Conservation (phyloP, 2,329 filamentous ascomycete genomes). For the Pseudocercospora fijiensis region DNA sequence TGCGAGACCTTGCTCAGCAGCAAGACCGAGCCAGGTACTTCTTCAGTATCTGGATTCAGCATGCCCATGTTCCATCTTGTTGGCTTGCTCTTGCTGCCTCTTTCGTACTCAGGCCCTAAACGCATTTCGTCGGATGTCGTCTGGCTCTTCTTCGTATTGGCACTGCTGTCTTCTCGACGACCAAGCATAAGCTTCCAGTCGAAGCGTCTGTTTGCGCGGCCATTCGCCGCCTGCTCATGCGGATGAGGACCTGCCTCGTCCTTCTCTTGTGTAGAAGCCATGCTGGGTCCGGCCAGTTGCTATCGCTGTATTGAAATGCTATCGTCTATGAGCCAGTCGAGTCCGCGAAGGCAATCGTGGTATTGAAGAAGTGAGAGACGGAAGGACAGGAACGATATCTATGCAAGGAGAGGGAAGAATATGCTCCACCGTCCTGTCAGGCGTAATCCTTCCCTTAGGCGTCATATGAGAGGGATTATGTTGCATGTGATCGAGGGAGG, state of each 20-base stretch:
- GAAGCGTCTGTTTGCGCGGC: constrained; percentile 24
- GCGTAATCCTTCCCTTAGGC: neutral
- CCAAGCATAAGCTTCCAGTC: constrained; percentile 29
- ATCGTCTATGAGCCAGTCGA: neutral
- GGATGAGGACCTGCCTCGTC: neutral
- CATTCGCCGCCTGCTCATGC: constrained; percentile 10
- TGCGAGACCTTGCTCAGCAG: constrained; percentile 57
- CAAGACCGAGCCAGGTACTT: constrained; percentile 72
- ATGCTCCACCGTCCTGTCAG: neutral
- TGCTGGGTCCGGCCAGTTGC: neutral
- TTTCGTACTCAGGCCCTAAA: constrained; percentile 19
- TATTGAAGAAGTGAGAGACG: neutral
- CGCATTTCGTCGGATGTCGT: constrained; percentile 11
- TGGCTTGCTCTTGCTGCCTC: constrained; percentile 19
- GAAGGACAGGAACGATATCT: neutral
- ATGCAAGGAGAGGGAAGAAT: constrained; percentile 2
- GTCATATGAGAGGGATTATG: neutral
- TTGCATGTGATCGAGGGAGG: constrained; percentile 3
- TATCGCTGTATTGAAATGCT: neutral
- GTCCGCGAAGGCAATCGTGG: neutral
- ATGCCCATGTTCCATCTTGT: constrained; percentile 69
- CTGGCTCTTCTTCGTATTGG: constrained; percentile 16
- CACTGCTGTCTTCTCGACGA: constrained; percentile 9
- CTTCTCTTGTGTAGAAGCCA: neutral
- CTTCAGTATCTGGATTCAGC: constrained; percentile 74